A percentile compares a stretch with the other conserved stretches of the same genome.
phyloP scores from a whole-genome alignment of 2,329 filamentous ascomycete species.

The Periconia macrospinosa region DNA sequence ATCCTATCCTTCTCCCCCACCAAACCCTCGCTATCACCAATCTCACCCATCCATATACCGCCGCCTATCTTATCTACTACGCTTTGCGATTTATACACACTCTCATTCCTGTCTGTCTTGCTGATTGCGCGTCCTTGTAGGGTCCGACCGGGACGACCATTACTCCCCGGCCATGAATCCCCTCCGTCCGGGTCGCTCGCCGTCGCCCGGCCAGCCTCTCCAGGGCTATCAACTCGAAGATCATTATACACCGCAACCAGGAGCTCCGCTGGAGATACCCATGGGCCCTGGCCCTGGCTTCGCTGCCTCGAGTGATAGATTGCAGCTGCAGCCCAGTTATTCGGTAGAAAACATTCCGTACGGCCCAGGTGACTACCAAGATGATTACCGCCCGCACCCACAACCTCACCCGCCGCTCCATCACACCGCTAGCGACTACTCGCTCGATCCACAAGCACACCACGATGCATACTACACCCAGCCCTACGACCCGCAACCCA shows the following conservation, averaged over 20 bases:
- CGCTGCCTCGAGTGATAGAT: slow-evolving; percentile 69
- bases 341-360: slow-evolving; percentile 72
- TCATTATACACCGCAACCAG: slow-evolving; percentile 60
- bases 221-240: slow-evolving; percentile 83
- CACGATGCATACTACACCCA: slow-evolving; percentile 86
- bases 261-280: slow-evolving; percentile 67
- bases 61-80: background rate
- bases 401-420: slow-evolving; percentile 48
- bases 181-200: slow-evolving; percentile 58
- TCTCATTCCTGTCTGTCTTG: slow-evolving; percentile 7
- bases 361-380: slow-evolving; percentile 63
- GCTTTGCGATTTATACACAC: slow-evolving; percentile 11
- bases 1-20: too few species aligned
- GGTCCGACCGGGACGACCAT: slow-evolving; percentile 29
- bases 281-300: slow-evolving; percentile 58
- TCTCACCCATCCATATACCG: background rate
- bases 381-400: slow-evolving; percentile 52
- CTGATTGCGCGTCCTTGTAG: slow-evolving; percentile 21
- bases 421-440: slow-evolving; percentile 64
- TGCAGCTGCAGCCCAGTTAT: slow-evolving; percentile 83
- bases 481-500: slow-evolving; percentile 68
- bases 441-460: slow-evolving; percentile 79
- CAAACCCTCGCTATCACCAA: background rate
- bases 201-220: slow-evolving; percentile 75
- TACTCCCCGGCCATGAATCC: slow-evolving; percentile 52